phyloP scores from a whole-genome alignment of 129 eudicot genomes.

The Calendula officinalis region DNA sequence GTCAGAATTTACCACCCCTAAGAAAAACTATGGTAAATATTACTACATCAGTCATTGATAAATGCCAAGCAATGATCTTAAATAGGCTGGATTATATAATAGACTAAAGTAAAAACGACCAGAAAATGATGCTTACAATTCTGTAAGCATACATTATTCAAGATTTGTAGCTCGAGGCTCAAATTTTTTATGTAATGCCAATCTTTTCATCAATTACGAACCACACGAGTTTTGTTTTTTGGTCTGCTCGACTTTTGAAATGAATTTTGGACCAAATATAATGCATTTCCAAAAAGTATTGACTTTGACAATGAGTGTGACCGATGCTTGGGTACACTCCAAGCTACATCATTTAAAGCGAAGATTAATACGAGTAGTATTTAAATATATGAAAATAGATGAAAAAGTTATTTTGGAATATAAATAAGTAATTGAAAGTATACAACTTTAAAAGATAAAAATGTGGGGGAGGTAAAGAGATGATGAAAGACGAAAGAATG shows the following conservation, averaged over 20 bases:
- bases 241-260: background rate
- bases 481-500: background rate
- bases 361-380: background rate
- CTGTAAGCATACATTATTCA: background rate
- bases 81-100: too few species aligned
- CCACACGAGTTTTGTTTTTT: background rate
- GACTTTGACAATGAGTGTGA: conserved; percentile 26
- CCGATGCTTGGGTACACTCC: conserved; percentile 4
- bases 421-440: background rate
- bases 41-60: too few species aligned
- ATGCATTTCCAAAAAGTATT: conserved; percentile 24
- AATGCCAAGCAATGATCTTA: too few species aligned
- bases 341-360: background rate
- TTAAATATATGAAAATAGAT: background rate
- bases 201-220: background rate
- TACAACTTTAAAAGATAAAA: background rate
- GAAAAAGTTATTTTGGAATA: too few species aligned
- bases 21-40: too few species aligned
- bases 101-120: too few species aligned
- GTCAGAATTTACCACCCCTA: too few species aligned
- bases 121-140: background rate
- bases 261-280: conserved; percentile 15
- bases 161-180: background rate
- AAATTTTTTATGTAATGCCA: background rate
- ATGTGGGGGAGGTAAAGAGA: conserved; percentile 19